phyloP scores from a whole-genome alignment of 169 alveolate species.

The Plasmodium chabaudi region DNA sequence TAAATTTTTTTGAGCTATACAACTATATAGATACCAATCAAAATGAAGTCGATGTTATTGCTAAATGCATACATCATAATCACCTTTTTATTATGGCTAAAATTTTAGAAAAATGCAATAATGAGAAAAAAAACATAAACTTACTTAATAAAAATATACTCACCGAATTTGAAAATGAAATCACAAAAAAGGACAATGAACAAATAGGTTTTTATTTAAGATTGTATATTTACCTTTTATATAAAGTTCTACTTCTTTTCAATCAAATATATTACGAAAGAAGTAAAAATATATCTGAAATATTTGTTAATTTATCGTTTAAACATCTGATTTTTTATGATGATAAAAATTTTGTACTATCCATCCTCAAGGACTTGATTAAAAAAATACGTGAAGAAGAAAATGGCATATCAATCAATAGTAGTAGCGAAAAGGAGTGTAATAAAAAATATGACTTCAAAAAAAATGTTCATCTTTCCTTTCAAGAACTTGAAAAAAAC shows the following conservation, averaged over 20 bases:
- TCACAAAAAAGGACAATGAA: conserved; percentile 8
- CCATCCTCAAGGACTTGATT: conserved; percentile 8
- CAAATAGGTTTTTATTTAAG: conserved; percentile 8
- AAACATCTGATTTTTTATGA: conserved; percentile 34
- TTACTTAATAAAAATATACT: conserved; percentile 12
- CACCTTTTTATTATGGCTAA: conserved; percentile 3
- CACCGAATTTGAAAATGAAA: conserved; percentile 30
- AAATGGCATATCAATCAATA: no score
- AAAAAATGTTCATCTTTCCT: neutral
- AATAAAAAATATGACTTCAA: conserved; percentile 4
- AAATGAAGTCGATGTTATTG: conserved; percentile 12
- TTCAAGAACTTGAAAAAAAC: conserved; percentile 12
- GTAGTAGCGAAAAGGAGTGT: neutral
- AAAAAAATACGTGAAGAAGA: no score
- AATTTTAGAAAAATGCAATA: conserved; percentile 55
- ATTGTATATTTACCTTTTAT: conserved; percentile 28
- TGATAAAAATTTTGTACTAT: neutral
- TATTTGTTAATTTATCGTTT: conserved; percentile 20
- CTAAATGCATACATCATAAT: conserved; percentile 29
- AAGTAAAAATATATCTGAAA: conserved; percentile 29
- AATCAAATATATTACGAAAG: conserved; percentile 35
- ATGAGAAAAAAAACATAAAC: neutral
- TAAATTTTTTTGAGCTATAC: conserved; percentile 43
- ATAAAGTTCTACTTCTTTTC: conserved; percentile 23
- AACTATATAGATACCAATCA: conserved; percentile 8